phyloP scores from a whole-genome alignment of 257 asterid species.

The Ajuga chamaepitys region DNA sequence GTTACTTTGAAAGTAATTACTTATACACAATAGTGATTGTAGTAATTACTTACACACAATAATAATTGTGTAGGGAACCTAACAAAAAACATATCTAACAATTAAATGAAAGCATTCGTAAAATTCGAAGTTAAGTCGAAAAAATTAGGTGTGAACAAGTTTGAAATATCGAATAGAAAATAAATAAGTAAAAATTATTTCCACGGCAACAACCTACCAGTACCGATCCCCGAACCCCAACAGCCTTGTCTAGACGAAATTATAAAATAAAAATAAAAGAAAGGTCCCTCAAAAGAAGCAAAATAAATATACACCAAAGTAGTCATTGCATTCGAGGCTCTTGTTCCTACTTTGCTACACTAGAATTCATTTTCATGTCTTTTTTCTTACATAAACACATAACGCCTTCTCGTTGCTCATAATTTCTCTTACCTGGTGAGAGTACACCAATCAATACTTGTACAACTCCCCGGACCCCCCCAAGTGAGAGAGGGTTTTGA shows the following conservation, averaged over 20 bases:
- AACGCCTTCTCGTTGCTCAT: background rate
- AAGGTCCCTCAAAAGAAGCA: slow-evolving; percentile 23
- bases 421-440: background rate
- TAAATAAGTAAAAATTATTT: too few species aligned
- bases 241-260: slow-evolving; percentile 14
- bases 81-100: too few species aligned
- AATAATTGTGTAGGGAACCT: too few species aligned
- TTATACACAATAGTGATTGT: too few species aligned
- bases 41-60: too few species aligned
- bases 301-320: slow-evolving; percentile 3
- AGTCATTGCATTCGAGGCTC: slow-evolving; percentile 23
- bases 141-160: too few species aligned
- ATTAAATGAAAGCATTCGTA: too few species aligned
- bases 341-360: slow-evolving; percentile 18
- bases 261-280: background rate
- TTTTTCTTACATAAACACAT: background rate
- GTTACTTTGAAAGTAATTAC: too few species aligned
- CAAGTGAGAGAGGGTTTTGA: background rate
- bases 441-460: slow-evolving; percentile 1
- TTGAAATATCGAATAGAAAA: too few species aligned
- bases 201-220: too few species aligned
- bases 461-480: background rate
- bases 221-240: background rate
- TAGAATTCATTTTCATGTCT: background rate
- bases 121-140: too few species aligned